Conservation (phyloP, 148 eudicot species). For the Cornus kousa region DNA sequence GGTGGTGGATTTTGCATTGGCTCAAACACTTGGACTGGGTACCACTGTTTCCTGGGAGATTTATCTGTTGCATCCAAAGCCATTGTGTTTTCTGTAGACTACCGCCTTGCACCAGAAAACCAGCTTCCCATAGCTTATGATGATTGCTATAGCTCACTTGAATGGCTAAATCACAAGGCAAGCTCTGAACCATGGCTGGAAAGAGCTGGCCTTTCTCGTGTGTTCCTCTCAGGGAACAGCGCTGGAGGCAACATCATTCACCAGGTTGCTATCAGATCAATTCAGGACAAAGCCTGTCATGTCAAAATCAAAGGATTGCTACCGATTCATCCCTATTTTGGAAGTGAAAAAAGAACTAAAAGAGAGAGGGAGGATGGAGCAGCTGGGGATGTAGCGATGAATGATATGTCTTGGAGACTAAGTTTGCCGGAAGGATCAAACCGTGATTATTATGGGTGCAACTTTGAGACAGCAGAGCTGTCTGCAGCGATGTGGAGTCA, state of each 20-base stretch:
- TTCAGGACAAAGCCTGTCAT: neutral
- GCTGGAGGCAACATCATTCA: slow-evolving; percentile 85
- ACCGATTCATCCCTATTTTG: slow-evolving; percentile 72
- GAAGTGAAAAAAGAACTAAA: slow-evolving; percentile 60
- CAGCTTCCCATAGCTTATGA: slow-evolving; percentile 67
- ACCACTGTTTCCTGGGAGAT: slow-evolving; percentile 66
- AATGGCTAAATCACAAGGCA: slow-evolving; percentile 43
- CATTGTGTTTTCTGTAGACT: slow-evolving; percentile 60
- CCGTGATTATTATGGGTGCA: slow-evolving; percentile 67
- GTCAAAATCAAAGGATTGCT: slow-evolving; percentile 46
- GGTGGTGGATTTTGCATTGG: slow-evolving; percentile 91
- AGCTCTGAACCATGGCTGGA: slow-evolving; percentile 43
- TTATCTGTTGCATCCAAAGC: slow-evolving; percentile 34
- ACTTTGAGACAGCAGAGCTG: slow-evolving; percentile 42
- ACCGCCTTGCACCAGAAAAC: slow-evolving; percentile 83
- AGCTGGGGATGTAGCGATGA: slow-evolving; percentile 42
- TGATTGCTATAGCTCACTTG: slow-evolving; percentile 51
- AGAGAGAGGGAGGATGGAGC: slow-evolving; percentile 36
- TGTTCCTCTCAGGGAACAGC: slow-evolving; percentile 76
- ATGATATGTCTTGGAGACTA: slow-evolving; percentile 77
- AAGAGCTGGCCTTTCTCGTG: slow-evolving; percentile 41
- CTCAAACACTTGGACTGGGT: slow-evolving; percentile 81
- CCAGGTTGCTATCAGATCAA: slow-evolving; percentile 43
- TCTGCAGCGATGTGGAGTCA: slow-evolving; percentile 33
- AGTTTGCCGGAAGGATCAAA: slow-evolving; percentile 60